Percentiles rank a stretch among this genome's conserved stretches.
Evolutionary conservation across 331 rosid species (phyloP).

Genomic region (Prunus yedoensis): DNA sequence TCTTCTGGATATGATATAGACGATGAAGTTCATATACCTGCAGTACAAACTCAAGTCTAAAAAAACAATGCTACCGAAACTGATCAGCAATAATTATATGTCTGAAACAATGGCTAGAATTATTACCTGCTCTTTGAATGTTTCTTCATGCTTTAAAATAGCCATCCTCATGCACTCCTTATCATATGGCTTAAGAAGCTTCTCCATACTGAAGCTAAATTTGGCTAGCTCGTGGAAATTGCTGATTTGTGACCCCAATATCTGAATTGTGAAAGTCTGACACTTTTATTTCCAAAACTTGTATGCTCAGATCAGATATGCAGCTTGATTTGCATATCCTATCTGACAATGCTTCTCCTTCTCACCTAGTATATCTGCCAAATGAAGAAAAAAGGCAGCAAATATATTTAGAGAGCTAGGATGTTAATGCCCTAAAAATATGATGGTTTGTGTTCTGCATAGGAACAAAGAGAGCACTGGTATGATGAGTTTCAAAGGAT

Average conservation of each 20-base stretch:
- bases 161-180: conserved; percentile 78
- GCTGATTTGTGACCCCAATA: conserved; percentile 18
- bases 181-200: conserved; percentile 49
- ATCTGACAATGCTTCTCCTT: background rate
- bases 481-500: conserved; percentile 1
- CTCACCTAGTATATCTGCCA: conserved; percentile 6
- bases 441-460: conserved; percentile 5
- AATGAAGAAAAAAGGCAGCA: conserved; percentile 10
- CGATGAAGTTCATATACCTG: conserved; percentile 92
- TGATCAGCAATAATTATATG: too few species aligned
- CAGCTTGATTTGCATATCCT: too few species aligned
- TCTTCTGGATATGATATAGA: conserved; percentile 74
- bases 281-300: background rate
- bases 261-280: conserved; percentile 15
- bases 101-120: background rate
- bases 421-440: background rate
- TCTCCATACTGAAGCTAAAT: conserved; percentile 53
- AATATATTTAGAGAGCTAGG: background rate
- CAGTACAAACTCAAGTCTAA: background rate
- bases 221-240: background rate
- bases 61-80: background rate
- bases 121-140: conserved; percentile 78
- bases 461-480: conserved; percentile 5
- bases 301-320: too few species aligned
- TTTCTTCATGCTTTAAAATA: conserved; percentile 80